phyloP scores from a whole-genome alignment of 371 early-diverging fungal genomes.

The Haplosporangium sp. region DNA sequence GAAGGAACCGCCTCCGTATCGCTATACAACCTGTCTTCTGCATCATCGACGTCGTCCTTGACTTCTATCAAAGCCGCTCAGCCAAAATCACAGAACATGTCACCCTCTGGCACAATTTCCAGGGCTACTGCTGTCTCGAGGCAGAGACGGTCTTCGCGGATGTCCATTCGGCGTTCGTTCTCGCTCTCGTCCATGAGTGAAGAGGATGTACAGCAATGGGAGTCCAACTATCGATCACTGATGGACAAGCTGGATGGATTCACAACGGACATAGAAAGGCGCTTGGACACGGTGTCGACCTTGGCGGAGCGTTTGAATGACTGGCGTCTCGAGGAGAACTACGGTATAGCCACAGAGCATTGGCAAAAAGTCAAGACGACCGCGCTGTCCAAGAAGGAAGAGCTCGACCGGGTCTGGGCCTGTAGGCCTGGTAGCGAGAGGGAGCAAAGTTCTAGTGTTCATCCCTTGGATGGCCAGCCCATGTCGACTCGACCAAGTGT shows the following conservation, averaged over 20 bases:
- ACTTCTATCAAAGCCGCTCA: constrained; percentile 9
- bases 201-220: constrained; percentile 67
- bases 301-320: constrained; percentile 60
- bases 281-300: constrained; percentile 16
- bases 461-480: constrained; percentile 21
- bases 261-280: constrained; percentile 52
- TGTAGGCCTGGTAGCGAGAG: constrained; percentile 14
- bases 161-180: constrained; percentile 56
- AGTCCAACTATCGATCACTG: constrained; percentile 65
- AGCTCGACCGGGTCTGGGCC: constrained; percentile 53
- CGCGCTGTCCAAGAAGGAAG: constrained; percentile 61
- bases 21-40: constrained; percentile 27
- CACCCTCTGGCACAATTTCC: constrained; percentile 14
- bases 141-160: constrained; percentile 32
- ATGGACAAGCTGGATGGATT: constrained; percentile 62
- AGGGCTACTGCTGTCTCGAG: constrained; percentile 21
- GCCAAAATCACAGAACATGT: constrained; percentile 16
- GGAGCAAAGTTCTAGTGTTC: constrained; percentile 16
- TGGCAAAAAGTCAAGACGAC: constrained; percentile 63
- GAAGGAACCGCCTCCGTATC: constrained; percentile 5
- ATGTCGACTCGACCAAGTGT: constrained; percentile 20
- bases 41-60: constrained; percentile 33
- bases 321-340: constrained; percentile 61
- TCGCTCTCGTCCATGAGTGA: constrained; percentile 67
- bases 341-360: constrained; percentile 56